Evolutionary conservation across 306 rosid genomes (phyloP), one percentile per base, ranked within the genome.

Genomic region (Clitoria ternatea): DNA sequence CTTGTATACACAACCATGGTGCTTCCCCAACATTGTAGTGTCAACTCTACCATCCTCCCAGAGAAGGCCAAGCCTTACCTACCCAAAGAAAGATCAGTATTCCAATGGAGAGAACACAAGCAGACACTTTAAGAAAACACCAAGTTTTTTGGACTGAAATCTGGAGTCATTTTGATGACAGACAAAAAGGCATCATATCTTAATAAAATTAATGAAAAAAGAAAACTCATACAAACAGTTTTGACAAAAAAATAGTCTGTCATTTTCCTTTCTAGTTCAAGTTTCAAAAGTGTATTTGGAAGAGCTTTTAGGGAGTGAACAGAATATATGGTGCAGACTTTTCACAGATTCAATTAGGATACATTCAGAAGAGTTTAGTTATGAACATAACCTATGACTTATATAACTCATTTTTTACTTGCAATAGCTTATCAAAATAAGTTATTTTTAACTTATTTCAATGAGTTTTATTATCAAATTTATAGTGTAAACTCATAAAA

Each of bases 1-100:
- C 82, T 85, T 80, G 81, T 80, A 79, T 27, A 76, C 90, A 76
- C 59, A 59, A 44, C 87, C 86, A 17, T 24, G 61, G 74, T 86
- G 87, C 75, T 57, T 83, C 59, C 86, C 88, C 74, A 87, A 78
- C 78, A 35, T n/a, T 62, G 71, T 73, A 18, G 88, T 82, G 56
- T 78, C 69, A 40, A 84, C 82, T 55, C 14, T 42, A 47, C 86
- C 89, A 66, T 82, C 86, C 47, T 78, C 86, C 60, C 32, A 26
- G 63, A 82, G 66, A 67, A 72, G 69, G 30, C 89, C 88, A 70
- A 87, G 88, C 82, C 88, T 80, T 61, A 83, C 84, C 89, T 87
- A 80, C 48, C 48, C 61, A 32, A 43, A 37, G 47, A 62, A 49
- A 39, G 2, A 35, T 66, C 45, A 60, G 20, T 44, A n/a, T 60